These are phyloP conservation scores for Sugiyamaella pinicola DNA, from an alignment of 1,139 yeast genomes.

Conservation along the genomic window DNA sequence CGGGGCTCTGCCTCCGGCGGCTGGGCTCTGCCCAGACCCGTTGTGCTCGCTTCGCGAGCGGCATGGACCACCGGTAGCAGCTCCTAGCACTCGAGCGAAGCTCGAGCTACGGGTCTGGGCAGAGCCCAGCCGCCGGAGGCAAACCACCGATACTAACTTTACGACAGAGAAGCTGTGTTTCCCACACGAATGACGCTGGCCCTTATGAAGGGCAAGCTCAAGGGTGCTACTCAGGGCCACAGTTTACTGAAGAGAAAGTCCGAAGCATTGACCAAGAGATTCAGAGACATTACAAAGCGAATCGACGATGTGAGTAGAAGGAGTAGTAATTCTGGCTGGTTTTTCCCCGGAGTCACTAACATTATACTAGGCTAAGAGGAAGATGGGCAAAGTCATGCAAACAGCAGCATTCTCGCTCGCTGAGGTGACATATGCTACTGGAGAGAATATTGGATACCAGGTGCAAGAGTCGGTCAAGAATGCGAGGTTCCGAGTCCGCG, in stretches of 20 bases:
- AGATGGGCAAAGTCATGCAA: conserved; percentile 99
- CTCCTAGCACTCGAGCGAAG: too few relatives aligned
- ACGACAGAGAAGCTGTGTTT: conserved; percentile 56
- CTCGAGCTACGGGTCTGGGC: too few relatives aligned
- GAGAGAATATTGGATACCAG: conserved; percentile 91
- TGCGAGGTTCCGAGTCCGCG: conserved; percentile 87
- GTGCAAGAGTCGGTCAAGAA: conserved; percentile 88
- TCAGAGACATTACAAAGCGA: conserved; percentile 90
- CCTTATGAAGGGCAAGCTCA: conserved; percentile 89
- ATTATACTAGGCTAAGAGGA: conserved; percentile 68
- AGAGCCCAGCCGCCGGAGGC: too few relatives aligned
- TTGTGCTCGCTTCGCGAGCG: too few relatives aligned
- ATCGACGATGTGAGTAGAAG: conserved; percentile 68
- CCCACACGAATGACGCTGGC: conserved; percentile 98
- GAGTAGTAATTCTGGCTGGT: neutral
- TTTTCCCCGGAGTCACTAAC: neutral
- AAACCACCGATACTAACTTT: conserved; percentile 8
- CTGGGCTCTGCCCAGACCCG: too few relatives aligned
- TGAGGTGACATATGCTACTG: conserved; percentile 96
- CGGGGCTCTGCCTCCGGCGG: neutral
- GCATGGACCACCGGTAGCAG: too few relatives aligned
- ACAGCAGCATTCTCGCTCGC: conserved; percentile 97
- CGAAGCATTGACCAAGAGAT: conserved; percentile 93
- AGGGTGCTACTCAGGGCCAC: conserved; percentile 98
- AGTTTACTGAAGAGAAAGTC: conserved; percentile 91